A percentile compares a stretch with the other conserved stretches of the same genome.
Conservation (phyloP, 2,329 filamentous ascomycete species). For the Fusarium agapanthi region DNA sequence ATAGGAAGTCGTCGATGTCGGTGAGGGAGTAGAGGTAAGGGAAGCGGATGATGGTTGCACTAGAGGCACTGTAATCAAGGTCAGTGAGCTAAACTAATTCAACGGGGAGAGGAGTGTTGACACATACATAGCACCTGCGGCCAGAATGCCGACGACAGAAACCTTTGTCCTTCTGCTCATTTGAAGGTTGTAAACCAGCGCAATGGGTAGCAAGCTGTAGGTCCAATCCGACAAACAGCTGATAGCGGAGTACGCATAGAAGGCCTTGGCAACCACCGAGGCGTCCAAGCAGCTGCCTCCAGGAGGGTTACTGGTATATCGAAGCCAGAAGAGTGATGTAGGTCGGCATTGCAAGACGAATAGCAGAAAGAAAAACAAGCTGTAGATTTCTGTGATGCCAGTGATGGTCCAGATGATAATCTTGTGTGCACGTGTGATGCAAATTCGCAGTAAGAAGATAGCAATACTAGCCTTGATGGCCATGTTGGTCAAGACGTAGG, state of each 20-base stretch:
- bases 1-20: slow-evolving; percentile 53
- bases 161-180: slow-evolving; percentile 52
- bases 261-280: not conserved
- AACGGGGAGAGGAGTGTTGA: rapidly evolving
- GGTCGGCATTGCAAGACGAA: slow-evolving; percentile 53
- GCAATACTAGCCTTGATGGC: slow-evolving; percentile 52
- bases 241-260: slow-evolving; percentile 48
- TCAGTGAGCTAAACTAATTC: not conserved
- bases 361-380: slow-evolving; percentile 50
- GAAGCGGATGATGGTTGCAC: slow-evolving; percentile 55
- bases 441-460: slow-evolving; percentile 51
- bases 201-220: slow-evolving; percentile 51
- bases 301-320: slow-evolving; percentile 31
- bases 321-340: slow-evolving; percentile 51
- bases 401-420: slow-evolving; percentile 3
- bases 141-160: slow-evolving; percentile 44
- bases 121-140: slow-evolving; percentile 19
- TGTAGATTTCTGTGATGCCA: slow-evolving; percentile 45
- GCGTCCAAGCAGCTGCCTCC: not conserved
- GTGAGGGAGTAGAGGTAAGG: slow-evolving; percentile 51
- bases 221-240: slow-evolving; percentile 53
- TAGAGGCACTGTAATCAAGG: slow-evolving; percentile 38
- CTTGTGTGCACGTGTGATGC: slow-evolving; percentile 33
- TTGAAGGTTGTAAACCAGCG: slow-evolving; percentile 52
- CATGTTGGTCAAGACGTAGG: slow-evolving; percentile 49